Evolutionary conservation across 768 basidiomycete species (phyloP), one percentile per base, ranked within the genome.

Genomic region (Lentinula aciculospora): DNA sequence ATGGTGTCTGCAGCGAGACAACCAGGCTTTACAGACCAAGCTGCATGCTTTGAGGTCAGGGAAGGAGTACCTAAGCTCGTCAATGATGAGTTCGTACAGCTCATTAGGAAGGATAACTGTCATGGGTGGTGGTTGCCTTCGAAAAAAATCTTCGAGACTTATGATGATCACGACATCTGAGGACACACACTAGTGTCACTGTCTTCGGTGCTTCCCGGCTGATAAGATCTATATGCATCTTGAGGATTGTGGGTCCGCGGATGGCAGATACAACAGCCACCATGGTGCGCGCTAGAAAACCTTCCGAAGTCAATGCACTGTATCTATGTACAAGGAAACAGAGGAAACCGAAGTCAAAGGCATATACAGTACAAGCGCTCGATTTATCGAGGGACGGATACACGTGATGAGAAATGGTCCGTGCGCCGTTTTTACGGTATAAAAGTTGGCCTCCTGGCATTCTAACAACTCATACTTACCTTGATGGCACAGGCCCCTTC

Each of bases 401-500:
- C 53, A 25, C 55, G 40, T 56, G 55, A 56, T 19, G 23, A n/a
- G 3, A 42, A 3, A 31, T 56, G 55, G 51, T 53, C 51, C 55
- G 55, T 42, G 39, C 55, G 40, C 37, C 27, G 23, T 15, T 1
- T 17, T 7, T 9, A 44, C 17, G 5, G 40, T 55, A 55, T 55
- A 55, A 10, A 55, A 55, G 3, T 23, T 2, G 15, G 10, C 37
- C 4, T 13, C 5, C 13, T n/a, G 4, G 17, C 55, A 6, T 6
- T 12, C 12, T 13, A 45, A 36, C 28, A 45, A 3, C 55, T 56
- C 55, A 56, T 56, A 56, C 42, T 56, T 56, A 56, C 55, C 55
- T 56, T 56, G 55, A 56, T 56, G 55, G 55, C 55, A 56, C 55
- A 56, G n/a, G 44, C 39, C 44, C 55, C 55, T 56, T 56, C 55